Evolutionary conservation across 768 basidiomycete species (phyloP), one percentile per base, ranked within the genome.

Genomic region (Tricholoma hemisulphureum): DNA sequence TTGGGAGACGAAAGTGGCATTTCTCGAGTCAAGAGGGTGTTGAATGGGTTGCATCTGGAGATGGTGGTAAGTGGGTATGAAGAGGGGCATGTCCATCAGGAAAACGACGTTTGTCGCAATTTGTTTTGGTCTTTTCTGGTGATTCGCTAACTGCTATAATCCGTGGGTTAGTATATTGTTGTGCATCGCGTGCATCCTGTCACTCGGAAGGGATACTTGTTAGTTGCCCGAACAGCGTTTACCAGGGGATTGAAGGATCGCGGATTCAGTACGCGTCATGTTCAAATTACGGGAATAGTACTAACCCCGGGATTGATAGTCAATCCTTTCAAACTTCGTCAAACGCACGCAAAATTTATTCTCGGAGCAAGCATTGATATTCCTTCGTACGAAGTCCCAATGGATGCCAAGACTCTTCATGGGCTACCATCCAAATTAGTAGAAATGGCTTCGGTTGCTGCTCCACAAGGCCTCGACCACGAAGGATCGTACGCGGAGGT

Each of bases 81-180:
- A 58, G 97, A 99, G 71, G 96, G 94, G 0, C 93, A 98, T 74
- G 93, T 98, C 9, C 95, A 95, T 66, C 94, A 98, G 70, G 97
- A 98, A 70, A 94, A 91, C 61, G 87, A 98, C 70, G 95, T 91
- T 69, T 73, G 90, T 84, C 5, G 16, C 16, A 23, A 16, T 23
- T 49, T 35, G 24, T 53, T 24, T 41, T 26, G 20, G 29, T 21
- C 14, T 55, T 54, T 16, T 35, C 18, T 18, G 28, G 6, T 18
- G 13, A 8, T 18, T 29, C 56, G 18, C 21, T 50, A 24, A 20
- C 31, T 32, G 1, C 24, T 23, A 3, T 21, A 53, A 23, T 31
- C 31, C 28, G 31, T 43, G 43, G 9, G 48, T 2, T 68, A 98
- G 94, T 98, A 99, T 73, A 96, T 98, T 61, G 83, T 90, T 45